These are phyloP conservation scores for Pezicula carpinea DNA, from an alignment of 2,329 filamentous ascomycete genomes.

Conservation along the genomic window DNA sequence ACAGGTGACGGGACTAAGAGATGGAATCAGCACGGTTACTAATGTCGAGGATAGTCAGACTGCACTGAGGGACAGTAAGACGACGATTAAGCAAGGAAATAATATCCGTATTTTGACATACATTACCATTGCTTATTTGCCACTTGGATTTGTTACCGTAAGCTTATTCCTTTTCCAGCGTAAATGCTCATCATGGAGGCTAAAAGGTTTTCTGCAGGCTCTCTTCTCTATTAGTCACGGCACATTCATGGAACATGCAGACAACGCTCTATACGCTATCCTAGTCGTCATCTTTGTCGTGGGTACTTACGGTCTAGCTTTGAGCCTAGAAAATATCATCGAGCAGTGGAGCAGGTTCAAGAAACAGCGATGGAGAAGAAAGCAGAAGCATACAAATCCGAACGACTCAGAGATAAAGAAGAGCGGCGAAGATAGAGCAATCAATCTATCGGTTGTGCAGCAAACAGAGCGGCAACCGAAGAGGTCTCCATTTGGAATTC, in stretches of 20 bases:
- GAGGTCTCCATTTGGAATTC: neutral
- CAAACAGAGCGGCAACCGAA: no score
- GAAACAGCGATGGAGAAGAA: neutral
- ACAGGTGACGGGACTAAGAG: conserved; percentile 14
- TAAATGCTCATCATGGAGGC: neutral
- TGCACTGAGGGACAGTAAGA: conserved; percentile 48
- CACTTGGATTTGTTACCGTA: conserved; percentile 52
- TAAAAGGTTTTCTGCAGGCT: neutral
- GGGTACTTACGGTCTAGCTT: conserved; percentile 12
- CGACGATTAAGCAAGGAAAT: conserved; percentile 57
- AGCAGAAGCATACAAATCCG: no score
- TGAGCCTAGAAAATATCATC: conserved; percentile 13
- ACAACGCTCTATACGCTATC: conserved; percentile 8
- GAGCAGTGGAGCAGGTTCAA: conserved; percentile 6
- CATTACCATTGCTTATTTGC: conserved; percentile 57
- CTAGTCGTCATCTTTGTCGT: conserved; percentile 12
- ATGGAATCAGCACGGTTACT: conserved; percentile 15
- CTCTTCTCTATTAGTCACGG: conserved; percentile 11
- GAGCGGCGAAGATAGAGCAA: no score
- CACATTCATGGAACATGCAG: conserved; percentile 8
- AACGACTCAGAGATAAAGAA: no score
- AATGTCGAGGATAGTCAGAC: conserved; percentile 15
- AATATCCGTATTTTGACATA: conserved; percentile 55
- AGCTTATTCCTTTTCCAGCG: neutral
- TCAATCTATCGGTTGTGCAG: no score